Base-by-base conservation (phyloP, 106 monocot genomes). In the Phalaenopsis equestris region DNA sequence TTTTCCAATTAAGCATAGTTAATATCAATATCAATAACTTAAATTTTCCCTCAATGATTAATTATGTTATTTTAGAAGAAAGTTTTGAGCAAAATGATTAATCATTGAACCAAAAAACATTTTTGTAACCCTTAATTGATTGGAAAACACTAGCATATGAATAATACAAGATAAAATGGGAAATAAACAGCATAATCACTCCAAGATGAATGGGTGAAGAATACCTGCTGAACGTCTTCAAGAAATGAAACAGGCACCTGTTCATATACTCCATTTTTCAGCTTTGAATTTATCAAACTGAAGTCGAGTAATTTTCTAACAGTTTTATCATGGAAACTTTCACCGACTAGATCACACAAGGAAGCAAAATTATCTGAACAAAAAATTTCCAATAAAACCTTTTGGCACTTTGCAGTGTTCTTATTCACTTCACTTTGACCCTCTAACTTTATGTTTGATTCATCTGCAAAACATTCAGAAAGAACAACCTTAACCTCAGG, bases 171-270 rank as follows among this genome's bases (percentile, higher is more conserved):
- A n/a, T 17, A 57, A 57, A 57, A 57, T 57, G 57, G 57, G 19
- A 57, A 12, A 57, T 17, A 68, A 19, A 64, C 64, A 61, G 37
- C 70, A 70, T 39, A 70, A 70, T 70, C 38, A 70, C 15, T 70
- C 38, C 4, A 74, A 45, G 43, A 45, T 74, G 17, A 74, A 74
- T 7, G 19, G 16, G 74, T 74, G 9, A 42, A 70, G 11, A 70
- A 9, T 91, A 95, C 95, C 90, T 86, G 86, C 56, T 89, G 90
- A 77, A 95, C 82, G 81, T 93, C 91, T 82, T 88, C 80, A 79
- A 84, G 80, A 85, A 93, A 88, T 72, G 80, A 76, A 41, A 76
- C 79, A 36, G 82, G 78, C 17, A 84, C 79, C 23, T 70, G 86
- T n/a, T 84, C 93, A 85, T 93, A 90, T 58, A 72, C 83, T 18